Evolutionary conservation across 352 stramenopile species (phyloP).

Genomic region (Phytopythium montanum): DNA sequence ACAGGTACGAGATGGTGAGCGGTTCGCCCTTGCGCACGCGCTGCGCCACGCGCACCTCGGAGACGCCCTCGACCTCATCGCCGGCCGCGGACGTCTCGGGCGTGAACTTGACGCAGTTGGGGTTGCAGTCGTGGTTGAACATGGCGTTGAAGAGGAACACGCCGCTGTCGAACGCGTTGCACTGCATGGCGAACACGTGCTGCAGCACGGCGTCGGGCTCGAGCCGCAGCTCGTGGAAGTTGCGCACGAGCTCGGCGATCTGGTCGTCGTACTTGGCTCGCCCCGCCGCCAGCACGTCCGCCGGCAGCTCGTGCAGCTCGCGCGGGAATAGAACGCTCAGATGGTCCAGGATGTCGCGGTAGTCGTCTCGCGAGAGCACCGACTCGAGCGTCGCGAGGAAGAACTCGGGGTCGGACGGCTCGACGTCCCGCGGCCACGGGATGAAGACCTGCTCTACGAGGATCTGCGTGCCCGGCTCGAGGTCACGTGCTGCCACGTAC

Average conservation of each 20-base stretch:
- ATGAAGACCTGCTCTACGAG: constrained; percentile 89
- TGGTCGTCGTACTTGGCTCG: constrained; percentile 53
- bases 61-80: constrained; percentile 46
- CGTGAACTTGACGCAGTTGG: constrained; percentile 94
- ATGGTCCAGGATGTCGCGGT: constrained; percentile 63
- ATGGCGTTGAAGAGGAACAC: constrained; percentile 93
- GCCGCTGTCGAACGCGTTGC: constrained; percentile 93
- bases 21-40: constrained; percentile 82
- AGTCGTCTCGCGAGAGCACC: constrained; percentile 72
- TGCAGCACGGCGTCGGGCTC: constrained; percentile 78
- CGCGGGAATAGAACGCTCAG: constrained; percentile 86
- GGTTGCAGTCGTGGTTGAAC: constrained; percentile 94
- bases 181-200: constrained; percentile 89
- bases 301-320: constrained; percentile 65
- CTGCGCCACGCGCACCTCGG: constrained; percentile 89
- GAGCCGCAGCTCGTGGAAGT: constrained; percentile 46
- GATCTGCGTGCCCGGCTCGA: constrained; percentile 86
- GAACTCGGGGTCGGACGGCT: constrained; percentile 72
- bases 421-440: constrained; percentile 86
- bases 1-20: constrained; percentile 93
- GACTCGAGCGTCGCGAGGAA: constrained; percentile 88
- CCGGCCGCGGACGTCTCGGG: constrained; percentile 30
- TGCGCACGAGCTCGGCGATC: constrained; percentile 45
- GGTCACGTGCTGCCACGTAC: constrained; percentile 77
- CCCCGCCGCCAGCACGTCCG: constrained; percentile 44